Evolutionary conservation across 2,329 filamentous ascomycete species (phyloP).

Genomic region (Fusarium brevicatenulatum): DNA sequence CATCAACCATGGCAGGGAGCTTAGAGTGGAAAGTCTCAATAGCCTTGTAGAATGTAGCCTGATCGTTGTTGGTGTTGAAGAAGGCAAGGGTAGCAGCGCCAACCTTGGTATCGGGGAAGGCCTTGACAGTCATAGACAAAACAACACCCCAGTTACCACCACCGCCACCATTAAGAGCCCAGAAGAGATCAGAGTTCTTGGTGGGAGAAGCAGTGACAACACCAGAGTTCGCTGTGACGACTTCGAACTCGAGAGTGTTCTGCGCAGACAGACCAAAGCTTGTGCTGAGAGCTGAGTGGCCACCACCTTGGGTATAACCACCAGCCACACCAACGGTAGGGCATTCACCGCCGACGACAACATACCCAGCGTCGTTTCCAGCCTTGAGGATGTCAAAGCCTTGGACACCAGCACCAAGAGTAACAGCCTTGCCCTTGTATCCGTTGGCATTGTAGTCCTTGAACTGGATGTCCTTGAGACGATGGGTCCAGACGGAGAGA

Average conservation of each 20-base stretch:
- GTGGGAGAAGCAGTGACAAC: constrained; percentile 58
- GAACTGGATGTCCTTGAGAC: constrained; percentile 53
- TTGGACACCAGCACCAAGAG: constrained; percentile 64
- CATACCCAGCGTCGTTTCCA: constrained; percentile 56
- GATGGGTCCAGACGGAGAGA: constrained; percentile 55
- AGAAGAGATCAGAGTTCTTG: constrained; percentile 68
- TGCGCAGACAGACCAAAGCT: constrained; percentile 69
- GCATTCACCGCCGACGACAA: constrained; percentile 65
- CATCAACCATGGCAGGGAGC: constrained; percentile 55
- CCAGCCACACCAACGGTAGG: constrained; percentile 63
- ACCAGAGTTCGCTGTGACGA: constrained; percentile 62
- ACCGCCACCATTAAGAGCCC: constrained; percentile 70
- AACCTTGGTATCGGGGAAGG: constrained; percentile 51
- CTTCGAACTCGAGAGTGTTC: constrained; percentile 65
- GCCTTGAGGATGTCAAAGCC: constrained; percentile 59
- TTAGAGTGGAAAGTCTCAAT: constrained; percentile 55
- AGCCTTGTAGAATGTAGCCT: constrained; percentile 59
- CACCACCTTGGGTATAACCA: constrained; percentile 69
- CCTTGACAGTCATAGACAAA: constrained; percentile 60
- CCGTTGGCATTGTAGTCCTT: constrained; percentile 54
- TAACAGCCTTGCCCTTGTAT: constrained; percentile 64
- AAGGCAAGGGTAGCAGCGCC: constrained; percentile 59
- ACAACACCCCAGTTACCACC: constrained; percentile 69
- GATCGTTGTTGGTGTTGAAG: constrained; percentile 40
- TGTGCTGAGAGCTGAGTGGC: constrained; percentile 62